Base-by-base conservation (phyloP, 805 yeast species). In the Naumovozyma baii region DNA sequence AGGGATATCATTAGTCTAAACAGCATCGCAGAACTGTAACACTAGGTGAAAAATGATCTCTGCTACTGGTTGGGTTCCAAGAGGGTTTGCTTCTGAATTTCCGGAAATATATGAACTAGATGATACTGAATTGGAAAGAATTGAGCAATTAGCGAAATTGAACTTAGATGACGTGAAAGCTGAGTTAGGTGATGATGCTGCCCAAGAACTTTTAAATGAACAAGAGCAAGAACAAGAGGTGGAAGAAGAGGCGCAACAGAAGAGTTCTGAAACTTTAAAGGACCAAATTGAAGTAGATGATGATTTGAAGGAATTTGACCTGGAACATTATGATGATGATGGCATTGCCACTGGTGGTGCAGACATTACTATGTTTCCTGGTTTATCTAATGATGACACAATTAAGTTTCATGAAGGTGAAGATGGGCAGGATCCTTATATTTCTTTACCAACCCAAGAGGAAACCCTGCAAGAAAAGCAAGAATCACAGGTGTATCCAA, bases 11-110 rank as follows among this genome's bases (percentile, higher is more conserved):
- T n/a, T n/a, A n/a, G n/a, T n/a, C n/a, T n/a, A n/a, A n/a, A n/a
- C n/a, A n/a, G n/a, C n/a, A n/a, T n/a, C n/a, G n/a, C n/a, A n/a
- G n/a, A n/a, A n/a, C n/a, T n/a, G n/a, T n/a, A n/a, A n/a, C n/a
- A n/a, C n/a, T n/a, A n/a, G n/a, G n/a, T n/a, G n/a, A n/a, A n/a
- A 22, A 26, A 87, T 88, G 95, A 81, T 90, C 47, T 86, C 98
- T 31, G 82, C 96, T 19, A 79, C 92, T 36, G 68, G 80, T 38
- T 92, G 98, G 97, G 95, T 90, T 18, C 96, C 97, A 37, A 76
- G 95, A 54, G 98, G 98, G 4, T 83, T 72, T 61, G 94, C 98
- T 20, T 75, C 94, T 30, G 96, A 88, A 61, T 84, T 80, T 57
- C 97, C 98, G 4, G 85, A 78, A 53, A 76, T 82, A 55, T 87